Conservation (phyloP, 805 yeast genomes). For the Lipomyces japonicus region DNA sequence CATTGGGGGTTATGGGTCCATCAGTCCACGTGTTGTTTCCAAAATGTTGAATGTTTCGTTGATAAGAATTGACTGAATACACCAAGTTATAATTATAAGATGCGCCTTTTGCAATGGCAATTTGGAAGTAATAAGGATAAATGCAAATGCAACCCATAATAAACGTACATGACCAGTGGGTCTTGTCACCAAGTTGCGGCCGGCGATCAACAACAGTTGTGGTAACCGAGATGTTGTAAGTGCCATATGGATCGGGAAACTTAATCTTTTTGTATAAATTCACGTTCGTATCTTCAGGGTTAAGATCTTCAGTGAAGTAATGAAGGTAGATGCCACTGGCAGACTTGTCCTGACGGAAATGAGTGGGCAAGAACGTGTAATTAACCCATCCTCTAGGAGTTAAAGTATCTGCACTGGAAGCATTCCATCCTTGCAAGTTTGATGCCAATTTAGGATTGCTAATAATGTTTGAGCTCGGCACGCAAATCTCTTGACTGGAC, state of each 20-base stretch:
- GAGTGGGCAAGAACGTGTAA: neutral
- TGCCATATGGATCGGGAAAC: neutral
- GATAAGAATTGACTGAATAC: neutral
- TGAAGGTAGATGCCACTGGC: neutral
- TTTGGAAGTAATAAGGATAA: neutral
- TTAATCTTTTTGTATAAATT: neutral
- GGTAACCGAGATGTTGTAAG: neutral
- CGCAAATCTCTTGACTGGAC: too few species aligned
- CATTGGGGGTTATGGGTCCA: neutral
- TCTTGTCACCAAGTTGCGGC: too few species aligned
- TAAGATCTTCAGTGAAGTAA: neutral
- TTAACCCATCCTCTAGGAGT: neutral
- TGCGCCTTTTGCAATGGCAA: neutral
- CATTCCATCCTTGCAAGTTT: neutral
- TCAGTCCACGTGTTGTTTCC: neutral
- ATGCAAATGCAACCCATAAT: neutral
- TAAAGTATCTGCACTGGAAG: neutral
- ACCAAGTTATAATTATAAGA: neutral
- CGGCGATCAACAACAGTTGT: neutral
- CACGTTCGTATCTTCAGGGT: neutral
- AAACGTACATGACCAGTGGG: too few species aligned
- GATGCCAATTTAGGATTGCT: neutral
- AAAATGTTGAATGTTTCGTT: neutral
- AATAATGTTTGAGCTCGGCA: neutral
- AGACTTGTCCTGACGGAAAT: neutral